These are phyloP conservation scores for Trichoderma cornu-damae DNA, from an alignment of 2,329 filamentous ascomycete species.

Conservation along the genomic window DNA sequence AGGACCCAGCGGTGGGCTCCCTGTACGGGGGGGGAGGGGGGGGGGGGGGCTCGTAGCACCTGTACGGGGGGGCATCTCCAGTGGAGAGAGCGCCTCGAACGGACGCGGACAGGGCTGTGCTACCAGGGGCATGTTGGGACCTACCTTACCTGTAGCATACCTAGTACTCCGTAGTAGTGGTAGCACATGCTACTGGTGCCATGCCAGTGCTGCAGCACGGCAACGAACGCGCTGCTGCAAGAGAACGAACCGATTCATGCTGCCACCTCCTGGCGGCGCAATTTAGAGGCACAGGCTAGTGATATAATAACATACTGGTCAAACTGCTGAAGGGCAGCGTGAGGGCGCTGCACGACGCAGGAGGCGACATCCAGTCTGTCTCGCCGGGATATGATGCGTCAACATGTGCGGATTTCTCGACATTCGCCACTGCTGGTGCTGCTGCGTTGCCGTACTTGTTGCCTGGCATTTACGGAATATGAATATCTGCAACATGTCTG, in stretches of 20 bases:
- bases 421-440: no score
- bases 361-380: background rate
- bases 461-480: no score
- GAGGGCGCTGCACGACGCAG: background rate
- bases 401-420: no score
- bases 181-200: background rate
- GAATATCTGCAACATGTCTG: background rate
- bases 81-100: background rate
- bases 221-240: conserved; percentile 1
- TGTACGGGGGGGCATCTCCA: conserved; percentile 11
- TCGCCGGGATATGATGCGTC: background rate
- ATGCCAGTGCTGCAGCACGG: background rate
- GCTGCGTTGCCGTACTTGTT: no score
- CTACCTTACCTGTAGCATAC: conserved; percentile 1
- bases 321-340: background rate
- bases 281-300: background rate
- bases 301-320: no score
- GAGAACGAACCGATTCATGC: background rate
- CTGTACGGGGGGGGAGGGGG: conserved; percentile 7
- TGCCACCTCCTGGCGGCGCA: conserved; percentile 3
- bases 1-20: conserved; percentile 11
- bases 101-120: conserved; percentile 1
- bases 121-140: background rate
- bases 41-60: background rate
- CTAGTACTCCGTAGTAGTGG: no score